A percentile compares a stretch with the other conserved stretches of the same genome.
phyloP scores from a whole-genome alignment of 139 green algal genomes.

The Chlamydomonas applanata region DNA sequence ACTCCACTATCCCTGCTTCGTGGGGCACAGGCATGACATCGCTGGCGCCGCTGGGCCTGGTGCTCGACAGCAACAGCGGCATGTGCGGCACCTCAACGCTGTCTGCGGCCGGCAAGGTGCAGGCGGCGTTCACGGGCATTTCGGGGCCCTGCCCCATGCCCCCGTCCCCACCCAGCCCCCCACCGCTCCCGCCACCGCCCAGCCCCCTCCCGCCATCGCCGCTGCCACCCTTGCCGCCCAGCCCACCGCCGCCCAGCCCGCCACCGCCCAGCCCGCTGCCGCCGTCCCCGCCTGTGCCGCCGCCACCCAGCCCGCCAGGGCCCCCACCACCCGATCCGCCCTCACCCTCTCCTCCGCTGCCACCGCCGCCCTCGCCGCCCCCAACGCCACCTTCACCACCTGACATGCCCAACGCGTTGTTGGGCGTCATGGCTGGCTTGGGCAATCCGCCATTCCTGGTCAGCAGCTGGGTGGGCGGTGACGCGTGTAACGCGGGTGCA shows the following conservation, averaged over 20 bases:
- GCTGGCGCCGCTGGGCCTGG: neutral
- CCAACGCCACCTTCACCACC: neutral
- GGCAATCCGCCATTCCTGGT: no score
- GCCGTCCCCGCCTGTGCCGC: neutral
- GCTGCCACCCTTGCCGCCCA: neutral
- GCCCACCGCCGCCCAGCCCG: neutral
- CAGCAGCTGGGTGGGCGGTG: neutral
- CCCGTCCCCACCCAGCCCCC: no score
- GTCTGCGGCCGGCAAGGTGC: neutral
- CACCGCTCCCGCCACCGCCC: no score
- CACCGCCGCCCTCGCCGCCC: no score
- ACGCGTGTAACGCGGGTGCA: neutral
- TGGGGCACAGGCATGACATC: conserved; percentile 19
- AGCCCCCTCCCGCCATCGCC: no score
- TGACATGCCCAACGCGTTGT: no score
- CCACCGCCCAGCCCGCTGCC: neutral
- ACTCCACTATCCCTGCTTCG: conserved; percentile 7
- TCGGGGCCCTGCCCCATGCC: neutral
- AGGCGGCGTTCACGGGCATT: neutral
- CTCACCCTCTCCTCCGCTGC: neutral
- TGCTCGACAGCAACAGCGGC: neutral
- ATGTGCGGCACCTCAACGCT: conserved; percentile 3
- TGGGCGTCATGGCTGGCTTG: no score
- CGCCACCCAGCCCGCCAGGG: neutral
- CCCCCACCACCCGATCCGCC: neutral